Conservation (phyloP, 352 stramenopile genomes). For the Nothophytophthora sp. region DNA sequence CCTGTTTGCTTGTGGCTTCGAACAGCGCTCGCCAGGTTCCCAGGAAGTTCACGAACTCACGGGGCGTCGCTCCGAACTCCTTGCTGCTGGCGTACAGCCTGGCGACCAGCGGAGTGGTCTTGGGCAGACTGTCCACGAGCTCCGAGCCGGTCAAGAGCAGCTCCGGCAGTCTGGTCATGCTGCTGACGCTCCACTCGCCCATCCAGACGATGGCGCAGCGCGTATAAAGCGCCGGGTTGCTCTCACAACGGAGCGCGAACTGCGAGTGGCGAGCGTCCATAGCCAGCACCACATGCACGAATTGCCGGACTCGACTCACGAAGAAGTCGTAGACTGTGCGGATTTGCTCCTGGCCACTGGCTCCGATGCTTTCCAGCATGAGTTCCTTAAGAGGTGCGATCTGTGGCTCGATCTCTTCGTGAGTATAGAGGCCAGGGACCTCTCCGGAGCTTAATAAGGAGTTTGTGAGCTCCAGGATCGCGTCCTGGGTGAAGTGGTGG, state of each 20-base stretch:
- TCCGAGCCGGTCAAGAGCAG: slow-evolving; percentile 63
- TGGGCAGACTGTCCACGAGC: slow-evolving; percentile 55
- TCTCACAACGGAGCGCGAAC: slow-evolving; percentile 91
- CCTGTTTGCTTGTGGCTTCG: slow-evolving; percentile 75
- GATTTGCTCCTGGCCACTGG: slow-evolving; percentile 46
- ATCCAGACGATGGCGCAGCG: slow-evolving; percentile 93
- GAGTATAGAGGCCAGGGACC: slow-evolving; percentile 92
- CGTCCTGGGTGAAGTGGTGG: slow-evolving; percentile 89
- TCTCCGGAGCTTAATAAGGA: slow-evolving; percentile 92
- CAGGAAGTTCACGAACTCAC: slow-evolving; percentile 89
- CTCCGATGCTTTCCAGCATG: slow-evolving; percentile 83
- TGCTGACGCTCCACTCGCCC: slow-evolving; percentile 84
- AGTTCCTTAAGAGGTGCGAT: slow-evolving; percentile 90
- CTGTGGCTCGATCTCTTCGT: slow-evolving; percentile 94
- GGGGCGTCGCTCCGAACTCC: slow-evolving; percentile 69
- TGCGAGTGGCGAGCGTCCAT: slow-evolving; percentile 73
- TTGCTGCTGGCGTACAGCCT: slow-evolving; percentile 72
- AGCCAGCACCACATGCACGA: slow-evolving; percentile 87
- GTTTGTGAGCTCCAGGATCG: slow-evolving; percentile 93
- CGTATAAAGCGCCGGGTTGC: slow-evolving; percentile 94
- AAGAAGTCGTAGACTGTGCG: slow-evolving; percentile 95
- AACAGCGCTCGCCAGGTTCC: slow-evolving; percentile 80
- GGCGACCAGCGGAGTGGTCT: slow-evolving; percentile 56
- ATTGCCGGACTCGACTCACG: slow-evolving; percentile 84
- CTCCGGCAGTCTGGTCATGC: slow-evolving; percentile 79